Percentiles rank a stretch among this genome's conserved stretches.
phyloP scores from a whole-genome alignment of 164 flowering plant genomes.

The Paratinospora sagittata region DNA sequence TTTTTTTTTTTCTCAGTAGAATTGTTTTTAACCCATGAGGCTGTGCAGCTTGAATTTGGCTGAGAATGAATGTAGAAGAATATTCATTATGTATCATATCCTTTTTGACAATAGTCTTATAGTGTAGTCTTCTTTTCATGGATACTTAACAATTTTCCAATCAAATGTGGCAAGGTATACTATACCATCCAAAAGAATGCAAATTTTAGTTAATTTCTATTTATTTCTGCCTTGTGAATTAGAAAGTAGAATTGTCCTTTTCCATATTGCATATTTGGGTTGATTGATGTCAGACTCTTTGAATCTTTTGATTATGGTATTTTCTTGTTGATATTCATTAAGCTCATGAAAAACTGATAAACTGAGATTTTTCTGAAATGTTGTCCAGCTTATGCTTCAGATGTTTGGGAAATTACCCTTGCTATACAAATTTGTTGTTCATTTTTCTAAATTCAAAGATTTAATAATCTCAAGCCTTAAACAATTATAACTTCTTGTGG shows the following conservation, averaged over 20 bases:
- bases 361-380: not conserved
- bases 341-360: not conserved
- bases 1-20: not conserved
- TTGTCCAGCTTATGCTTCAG: no score
- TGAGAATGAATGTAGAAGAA: not conserved
- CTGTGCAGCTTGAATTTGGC: not conserved
- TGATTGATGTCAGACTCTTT: not conserved
- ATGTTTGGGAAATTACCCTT: not conserved
- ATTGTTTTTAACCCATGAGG: not conserved
- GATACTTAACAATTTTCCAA: not conserved
- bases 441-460: not conserved
- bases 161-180: constrained; percentile 1
- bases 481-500: not conserved
- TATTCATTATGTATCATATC: not conserved
- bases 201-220: not conserved
- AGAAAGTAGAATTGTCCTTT: not conserved
- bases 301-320: not conserved
- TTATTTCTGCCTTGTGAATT: not conserved
- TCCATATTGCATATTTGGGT: not conserved
- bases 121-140: not conserved
- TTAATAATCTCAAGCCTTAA: not conserved
- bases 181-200: not conserved
- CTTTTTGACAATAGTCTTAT: not conserved
- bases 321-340: not conserved
- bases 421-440: not conserved